These are phyloP conservation scores for Neonectria neomacrospora DNA, from an alignment of 2,329 filamentous ascomycete genomes.

Conservation along the genomic window DNA sequence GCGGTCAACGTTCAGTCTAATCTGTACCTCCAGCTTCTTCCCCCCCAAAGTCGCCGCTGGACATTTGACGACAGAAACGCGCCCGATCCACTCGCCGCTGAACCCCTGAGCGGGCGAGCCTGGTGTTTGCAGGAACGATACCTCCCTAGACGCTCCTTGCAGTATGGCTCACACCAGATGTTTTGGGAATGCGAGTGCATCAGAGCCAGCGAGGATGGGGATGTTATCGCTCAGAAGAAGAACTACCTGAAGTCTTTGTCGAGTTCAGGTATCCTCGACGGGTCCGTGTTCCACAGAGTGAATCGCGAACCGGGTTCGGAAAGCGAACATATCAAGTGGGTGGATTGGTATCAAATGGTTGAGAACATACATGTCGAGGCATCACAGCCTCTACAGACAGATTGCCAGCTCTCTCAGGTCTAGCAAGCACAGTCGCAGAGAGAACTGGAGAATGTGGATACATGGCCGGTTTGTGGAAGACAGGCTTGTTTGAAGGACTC, in stretches of 20 bases:
- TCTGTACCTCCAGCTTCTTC: not conserved
- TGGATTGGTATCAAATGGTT: slow-evolving; percentile 16
- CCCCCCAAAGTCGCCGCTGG: not conserved
- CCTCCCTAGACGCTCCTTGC: slow-evolving; percentile 8
- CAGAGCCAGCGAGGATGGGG: slow-evolving; percentile 8
- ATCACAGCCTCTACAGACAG: slow-evolving; percentile 12
- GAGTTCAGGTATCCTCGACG: not conserved
- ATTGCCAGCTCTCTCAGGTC: slow-evolving; percentile 13
- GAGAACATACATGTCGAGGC: slow-evolving; percentile 3
- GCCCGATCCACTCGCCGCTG: not conserved
- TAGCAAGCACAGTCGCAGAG: slow-evolving; percentile 11
- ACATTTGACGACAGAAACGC: not conserved
- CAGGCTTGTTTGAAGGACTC: slow-evolving; percentile 12
- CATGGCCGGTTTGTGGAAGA: slow-evolving; percentile 15
- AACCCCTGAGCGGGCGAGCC: slow-evolving; percentile 15
- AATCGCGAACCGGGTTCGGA: not conserved
- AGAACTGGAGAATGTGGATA: not conserved
- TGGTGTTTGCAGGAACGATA: slow-evolving; percentile 22
- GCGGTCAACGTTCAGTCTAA: not conserved
- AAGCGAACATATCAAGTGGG: not conserved
- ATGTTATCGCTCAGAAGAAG: not conserved
- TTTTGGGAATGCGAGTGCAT: slow-evolving; percentile 20
- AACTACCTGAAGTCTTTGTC: slow-evolving; percentile 1
- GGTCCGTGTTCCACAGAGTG: not conserved
- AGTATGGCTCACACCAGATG: slow-evolving; percentile 18